Conservation (phyloP, 257 asterid species). For the Phtheirospermum japonicum region DNA sequence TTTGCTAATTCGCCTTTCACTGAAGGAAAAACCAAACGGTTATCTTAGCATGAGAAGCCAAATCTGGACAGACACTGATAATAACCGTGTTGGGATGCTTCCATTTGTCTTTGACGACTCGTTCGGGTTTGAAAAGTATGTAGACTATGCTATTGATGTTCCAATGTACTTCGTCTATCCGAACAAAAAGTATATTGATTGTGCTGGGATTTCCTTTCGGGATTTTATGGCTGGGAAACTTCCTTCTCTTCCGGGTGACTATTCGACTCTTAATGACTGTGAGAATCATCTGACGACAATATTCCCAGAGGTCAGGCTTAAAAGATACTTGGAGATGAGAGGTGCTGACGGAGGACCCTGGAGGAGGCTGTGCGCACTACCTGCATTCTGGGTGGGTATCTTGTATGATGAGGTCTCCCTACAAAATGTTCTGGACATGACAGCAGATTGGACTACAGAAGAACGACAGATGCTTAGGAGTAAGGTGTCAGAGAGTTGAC, state of each 20-base stretch:
- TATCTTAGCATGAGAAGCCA: slow-evolving; percentile 98
- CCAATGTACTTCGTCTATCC: slow-evolving; percentile 99
- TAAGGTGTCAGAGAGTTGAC: slow-evolving; percentile 79
- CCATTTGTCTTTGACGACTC: slow-evolving; percentile 98
- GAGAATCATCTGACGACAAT: slow-evolving; percentile 97
- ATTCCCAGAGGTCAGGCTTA: slow-evolving; percentile 99
- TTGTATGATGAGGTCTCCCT: slow-evolving; percentile 80
- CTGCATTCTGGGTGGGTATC: slow-evolving; percentile 98
- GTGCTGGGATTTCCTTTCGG: slow-evolving; percentile 91
- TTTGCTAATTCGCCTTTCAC: slow-evolving; percentile 98
- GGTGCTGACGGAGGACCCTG: no score
- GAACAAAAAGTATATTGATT: slow-evolving; percentile 67
- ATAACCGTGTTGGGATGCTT: slow-evolving; percentile 91
- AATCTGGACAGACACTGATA: slow-evolving; percentile 97
- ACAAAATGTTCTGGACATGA: slow-evolving; percentile 79
- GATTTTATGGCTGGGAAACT: slow-evolving; percentile 97
- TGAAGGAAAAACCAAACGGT: slow-evolving; percentile 94
- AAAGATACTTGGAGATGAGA: no score
- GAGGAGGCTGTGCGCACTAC: slow-evolving; percentile 95
- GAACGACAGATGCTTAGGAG: slow-evolving; percentile 88
- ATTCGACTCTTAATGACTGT: slow-evolving; percentile 90
- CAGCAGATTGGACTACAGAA: slow-evolving; percentile 82
- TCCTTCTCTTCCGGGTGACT: slow-evolving; percentile 81
- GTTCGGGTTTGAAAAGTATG: slow-evolving; percentile 96
- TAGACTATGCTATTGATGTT: slow-evolving; percentile 95